Conservation (phyloP, 2,329 filamentous ascomycete genomes). For the Calycina marina region DNA sequence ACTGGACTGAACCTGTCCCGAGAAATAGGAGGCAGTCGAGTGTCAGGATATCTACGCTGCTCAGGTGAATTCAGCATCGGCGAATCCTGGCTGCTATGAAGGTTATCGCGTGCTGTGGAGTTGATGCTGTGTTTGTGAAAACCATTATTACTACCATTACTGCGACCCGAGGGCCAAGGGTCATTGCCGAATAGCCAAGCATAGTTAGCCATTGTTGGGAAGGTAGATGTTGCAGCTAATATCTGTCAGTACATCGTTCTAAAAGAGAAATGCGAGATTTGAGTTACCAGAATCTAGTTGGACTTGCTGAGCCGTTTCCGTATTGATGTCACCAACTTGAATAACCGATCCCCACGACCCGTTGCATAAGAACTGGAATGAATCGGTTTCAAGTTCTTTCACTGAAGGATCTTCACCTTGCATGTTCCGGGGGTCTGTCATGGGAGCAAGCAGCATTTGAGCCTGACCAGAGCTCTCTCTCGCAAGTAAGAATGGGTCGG, state of each 20-base stretch:
- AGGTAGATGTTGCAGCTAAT: no score
- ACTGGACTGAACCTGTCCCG: not conserved
- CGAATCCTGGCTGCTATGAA: not conserved
- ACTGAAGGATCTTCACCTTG: no score
- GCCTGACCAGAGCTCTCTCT: no score
- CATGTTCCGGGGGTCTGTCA: no score
- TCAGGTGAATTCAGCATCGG: not conserved
- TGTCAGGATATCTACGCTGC: not conserved
- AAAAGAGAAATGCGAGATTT: no score
- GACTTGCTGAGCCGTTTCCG: no score
- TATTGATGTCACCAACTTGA: no score
- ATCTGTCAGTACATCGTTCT: no score
- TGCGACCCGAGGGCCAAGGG: not conserved
- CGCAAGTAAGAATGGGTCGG: not conserved
- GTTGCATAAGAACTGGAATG: slow-evolving; percentile 14
- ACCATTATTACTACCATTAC: not conserved
- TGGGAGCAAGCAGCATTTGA: no score
- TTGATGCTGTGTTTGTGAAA: not conserved
- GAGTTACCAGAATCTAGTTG: no score
- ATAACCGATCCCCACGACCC: slow-evolving; percentile 19
- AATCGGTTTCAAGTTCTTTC: no score
- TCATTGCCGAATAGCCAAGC: slow-evolving; percentile 39
- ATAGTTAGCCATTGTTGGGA: no score
- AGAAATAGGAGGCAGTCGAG: not conserved
- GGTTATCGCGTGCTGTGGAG: not conserved